Evolutionary conservation across 176 grass and related monocot genomes (phyloP).

Genomic region (Coix lacrymajobi): DNA sequence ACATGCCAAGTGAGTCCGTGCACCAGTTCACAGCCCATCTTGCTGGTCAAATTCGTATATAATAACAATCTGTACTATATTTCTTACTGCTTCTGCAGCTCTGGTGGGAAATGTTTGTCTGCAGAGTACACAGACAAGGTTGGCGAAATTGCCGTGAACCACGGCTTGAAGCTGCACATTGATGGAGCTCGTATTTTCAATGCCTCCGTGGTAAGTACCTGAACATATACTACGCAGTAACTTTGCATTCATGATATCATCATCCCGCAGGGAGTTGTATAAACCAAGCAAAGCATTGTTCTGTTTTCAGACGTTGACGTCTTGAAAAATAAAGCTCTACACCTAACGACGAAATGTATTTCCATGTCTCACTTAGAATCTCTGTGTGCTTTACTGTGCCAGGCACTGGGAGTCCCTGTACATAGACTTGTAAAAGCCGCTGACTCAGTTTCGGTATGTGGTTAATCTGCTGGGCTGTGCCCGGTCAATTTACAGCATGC

Average conservation of each 20-base stretch:
- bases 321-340: neutral
- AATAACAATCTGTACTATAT: too few species aligned
- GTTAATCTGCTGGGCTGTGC: neutral
- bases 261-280: neutral
- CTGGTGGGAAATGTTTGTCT: slow-evolving; percentile 76
- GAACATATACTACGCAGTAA: neutral
- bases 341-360: neutral
- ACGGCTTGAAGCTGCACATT: slow-evolving; percentile 91
- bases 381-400: neutral
- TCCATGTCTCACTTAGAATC: neutral
- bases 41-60: too few species aligned
- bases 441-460: slow-evolving; percentile 84
- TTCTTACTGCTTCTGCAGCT: slow-evolving; percentile 27
- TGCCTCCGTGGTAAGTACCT: slow-evolving; percentile 69
- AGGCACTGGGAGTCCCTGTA: slow-evolving; percentile 88
- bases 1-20: slow-evolving; percentile 81
- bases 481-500: neutral
- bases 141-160: slow-evolving; percentile 56
- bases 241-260: too few species aligned
- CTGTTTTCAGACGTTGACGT: neutral
- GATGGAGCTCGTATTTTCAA: slow-evolving; percentile 98
- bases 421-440: slow-evolving; percentile 76
- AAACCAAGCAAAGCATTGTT: neutral
- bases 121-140: slow-evolving; percentile 80
- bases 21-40: neutral